Percentiles rank a stretch among this genome's conserved stretches.
These are phyloP conservation scores for Fusarium pilosicola DNA, from an alignment of 2,329 filamentous ascomycete species.

Conservation along the genomic window DNA sequence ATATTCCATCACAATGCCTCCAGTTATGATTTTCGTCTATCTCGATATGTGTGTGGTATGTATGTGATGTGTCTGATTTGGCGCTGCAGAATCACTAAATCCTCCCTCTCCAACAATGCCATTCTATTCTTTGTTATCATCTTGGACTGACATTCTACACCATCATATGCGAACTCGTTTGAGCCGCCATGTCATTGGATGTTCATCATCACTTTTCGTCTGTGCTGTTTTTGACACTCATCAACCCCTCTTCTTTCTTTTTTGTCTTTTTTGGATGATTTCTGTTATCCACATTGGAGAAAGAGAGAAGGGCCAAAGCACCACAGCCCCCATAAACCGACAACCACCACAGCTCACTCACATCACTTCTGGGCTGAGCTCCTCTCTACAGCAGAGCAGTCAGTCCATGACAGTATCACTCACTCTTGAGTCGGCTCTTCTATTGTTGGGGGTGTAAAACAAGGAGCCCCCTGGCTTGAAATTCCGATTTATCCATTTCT, in stretches of 20 bases:
- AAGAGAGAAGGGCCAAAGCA: constrained; percentile 24
- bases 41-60: constrained; percentile 11
- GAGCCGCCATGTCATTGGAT: not conserved
- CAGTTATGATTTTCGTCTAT: constrained; percentile 15
- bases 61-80: constrained; percentile 21
- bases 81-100: not conserved
- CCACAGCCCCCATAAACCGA: constrained; percentile 9
- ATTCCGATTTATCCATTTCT: constrained; percentile 1
- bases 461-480: not conserved
- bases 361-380: constrained; percentile 4
- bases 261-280: not conserved
- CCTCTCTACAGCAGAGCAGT: not conserved
- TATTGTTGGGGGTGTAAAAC: constrained; percentile 7
- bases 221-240: not conserved
- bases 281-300: constrained; percentile 6
- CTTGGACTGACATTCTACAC: not conserved
- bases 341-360: constrained; percentile 1
- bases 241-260: not conserved
- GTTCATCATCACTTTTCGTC: not conserved
- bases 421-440: constrained; percentile 7
- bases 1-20: constrained; percentile 15
- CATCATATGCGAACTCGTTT: not conserved
- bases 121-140: not conserved
- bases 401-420: not conserved
- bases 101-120: not conserved